Percentiles rank a stretch among this genome's conserved stretches.
These are phyloP conservation scores for Barnettozyma siamensis DNA, from an alignment of 805 yeast species.

Conservation along the genomic window DNA sequence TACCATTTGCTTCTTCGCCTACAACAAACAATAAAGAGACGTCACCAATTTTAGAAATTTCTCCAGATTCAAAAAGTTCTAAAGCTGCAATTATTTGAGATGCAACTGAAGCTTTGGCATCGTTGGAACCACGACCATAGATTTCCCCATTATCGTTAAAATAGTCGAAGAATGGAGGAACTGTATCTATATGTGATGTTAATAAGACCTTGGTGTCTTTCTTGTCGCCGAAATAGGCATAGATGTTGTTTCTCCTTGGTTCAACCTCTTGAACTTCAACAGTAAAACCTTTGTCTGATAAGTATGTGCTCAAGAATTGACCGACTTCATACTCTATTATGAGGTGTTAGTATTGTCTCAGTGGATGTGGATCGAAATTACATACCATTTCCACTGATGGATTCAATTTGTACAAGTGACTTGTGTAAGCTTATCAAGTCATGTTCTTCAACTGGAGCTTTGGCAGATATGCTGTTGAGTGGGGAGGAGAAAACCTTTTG, in stretches of 20 bases:
- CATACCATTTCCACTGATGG: slow-evolving; percentile 14
- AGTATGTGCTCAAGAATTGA: slow-evolving; percentile 12
- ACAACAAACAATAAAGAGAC: slow-evolving; percentile 55
- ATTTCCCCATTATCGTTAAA: slow-evolving; percentile 39
- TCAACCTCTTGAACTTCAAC: slow-evolving; percentile 41
- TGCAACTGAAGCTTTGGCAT: slow-evolving; percentile 69
- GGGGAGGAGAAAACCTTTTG: not conserved
- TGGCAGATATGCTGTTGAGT: too few relatives aligned
- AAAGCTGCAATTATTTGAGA: slow-evolving; percentile 51
- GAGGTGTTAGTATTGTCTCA: not conserved
- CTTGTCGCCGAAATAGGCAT: slow-evolving; percentile 41
- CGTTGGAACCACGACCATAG: slow-evolving; percentile 63
- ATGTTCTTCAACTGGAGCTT: slow-evolving; percentile 10
- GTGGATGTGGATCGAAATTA: too few relatives aligned
- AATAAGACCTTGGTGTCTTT: slow-evolving; percentile 42
- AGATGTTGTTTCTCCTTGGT: slow-evolving; percentile 41
- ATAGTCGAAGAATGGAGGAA: slow-evolving; percentile 60
- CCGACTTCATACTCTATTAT: slow-evolving; percentile 17
- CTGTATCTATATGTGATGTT: slow-evolving; percentile 68
- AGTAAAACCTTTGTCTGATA: slow-evolving; percentile 36
- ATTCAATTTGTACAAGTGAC: slow-evolving; percentile 22
- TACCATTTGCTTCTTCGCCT: slow-evolving; percentile 66
- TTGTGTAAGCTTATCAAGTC: slow-evolving; percentile 23
- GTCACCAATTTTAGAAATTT: slow-evolving; percentile 44
- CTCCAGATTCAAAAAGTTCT: slow-evolving; percentile 36